Percentiles rank a stretch among this genome's conserved stretches.
Evolutionary conservation across 2,329 filamentous ascomycete genomes (phyloP).

Genomic region (Mycogone perniciosa): DNA sequence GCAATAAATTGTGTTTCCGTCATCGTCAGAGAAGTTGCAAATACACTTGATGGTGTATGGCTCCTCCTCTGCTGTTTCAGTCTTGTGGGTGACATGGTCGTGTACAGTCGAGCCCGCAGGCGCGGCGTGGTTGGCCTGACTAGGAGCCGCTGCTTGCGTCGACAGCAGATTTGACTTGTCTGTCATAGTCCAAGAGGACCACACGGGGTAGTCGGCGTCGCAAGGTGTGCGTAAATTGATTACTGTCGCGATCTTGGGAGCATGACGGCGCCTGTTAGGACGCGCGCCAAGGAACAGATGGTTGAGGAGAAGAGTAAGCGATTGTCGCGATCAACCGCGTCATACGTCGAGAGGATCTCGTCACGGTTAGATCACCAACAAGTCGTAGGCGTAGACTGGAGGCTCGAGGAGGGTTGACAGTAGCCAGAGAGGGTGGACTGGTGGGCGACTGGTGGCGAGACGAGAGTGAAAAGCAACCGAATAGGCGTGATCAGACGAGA

Average conservation of each 20-base stretch:
- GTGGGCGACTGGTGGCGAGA: slow-evolving; percentile 2
- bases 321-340: slow-evolving; percentile 13
- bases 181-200: slow-evolving; percentile 54
- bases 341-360: slow-evolving; percentile 11
- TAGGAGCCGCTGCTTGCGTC: slow-evolving; percentile 50
- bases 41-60: slow-evolving; percentile 98
- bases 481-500: background rate
- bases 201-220: slow-evolving; percentile 34
- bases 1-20: slow-evolving; percentile 96
- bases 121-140: slow-evolving; percentile 41
- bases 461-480: slow-evolving; percentile 8
- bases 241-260: slow-evolving; percentile 48
- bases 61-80: slow-evolving; percentile 60
- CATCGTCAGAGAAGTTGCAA: slow-evolving; percentile 87
- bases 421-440: background rate
- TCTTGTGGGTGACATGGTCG: slow-evolving; percentile 39
- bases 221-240: slow-evolving; percentile 34
- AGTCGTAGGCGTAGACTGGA: slow-evolving; percentile 5
- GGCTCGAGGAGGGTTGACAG: slow-evolving; percentile 2
- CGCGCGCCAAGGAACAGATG: slow-evolving; percentile 28
- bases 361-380: background rate
- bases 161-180: slow-evolving; percentile 49
- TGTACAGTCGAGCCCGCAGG: slow-evolving; percentile 26
- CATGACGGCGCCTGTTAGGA: slow-evolving; percentile 52
- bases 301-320: background rate